phyloP scores from a whole-genome alignment of 257 asterid genomes.

The Nicotiana paniculata region DNA sequence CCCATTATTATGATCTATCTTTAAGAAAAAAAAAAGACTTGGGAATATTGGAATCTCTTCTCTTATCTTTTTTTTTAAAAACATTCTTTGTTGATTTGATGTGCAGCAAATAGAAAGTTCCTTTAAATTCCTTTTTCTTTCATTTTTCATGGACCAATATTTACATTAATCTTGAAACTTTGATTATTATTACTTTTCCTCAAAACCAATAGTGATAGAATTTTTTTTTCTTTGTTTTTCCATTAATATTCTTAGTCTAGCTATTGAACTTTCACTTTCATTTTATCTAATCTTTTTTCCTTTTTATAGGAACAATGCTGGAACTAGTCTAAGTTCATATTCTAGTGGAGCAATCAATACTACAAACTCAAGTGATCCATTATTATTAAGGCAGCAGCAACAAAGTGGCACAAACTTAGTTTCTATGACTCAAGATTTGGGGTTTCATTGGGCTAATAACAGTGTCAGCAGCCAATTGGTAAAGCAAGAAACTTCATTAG shows the following conservation, averaged over 20 bases:
- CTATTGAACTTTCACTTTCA: background rate
- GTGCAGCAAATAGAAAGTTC: constrained; percentile 31
- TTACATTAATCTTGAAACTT: background rate
- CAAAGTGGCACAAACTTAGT: constrained; percentile 20
- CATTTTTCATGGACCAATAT: background rate
- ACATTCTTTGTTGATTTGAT: constrained; percentile 34
- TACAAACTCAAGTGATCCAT: constrained; percentile 23
- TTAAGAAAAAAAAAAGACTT: background rate
- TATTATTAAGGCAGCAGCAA: constrained; percentile 10
- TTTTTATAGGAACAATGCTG: constrained; percentile 15
- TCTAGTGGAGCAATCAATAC: background rate
- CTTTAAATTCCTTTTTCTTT: background rate
- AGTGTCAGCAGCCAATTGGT: background rate
- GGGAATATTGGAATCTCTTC: constrained; percentile 20
- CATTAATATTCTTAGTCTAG: background rate
- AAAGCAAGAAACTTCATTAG: constrained; percentile 38
- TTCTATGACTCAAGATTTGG: constrained; percentile 44
- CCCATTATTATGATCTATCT: constrained; percentile 19
- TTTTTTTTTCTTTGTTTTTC: background rate
- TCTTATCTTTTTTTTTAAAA: background rate
- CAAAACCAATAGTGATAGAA: background rate
- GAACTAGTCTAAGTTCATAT: constrained; percentile 15
- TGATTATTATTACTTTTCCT: background rate
- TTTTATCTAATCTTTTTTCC: background rate
- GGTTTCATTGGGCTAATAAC: constrained; percentile 35